A percentile compares a stretch with the other conserved stretches of the same genome.
Conservation (phyloP, 2,329 filamentous ascomycete species). For the Biscogniauxia marginata region DNA sequence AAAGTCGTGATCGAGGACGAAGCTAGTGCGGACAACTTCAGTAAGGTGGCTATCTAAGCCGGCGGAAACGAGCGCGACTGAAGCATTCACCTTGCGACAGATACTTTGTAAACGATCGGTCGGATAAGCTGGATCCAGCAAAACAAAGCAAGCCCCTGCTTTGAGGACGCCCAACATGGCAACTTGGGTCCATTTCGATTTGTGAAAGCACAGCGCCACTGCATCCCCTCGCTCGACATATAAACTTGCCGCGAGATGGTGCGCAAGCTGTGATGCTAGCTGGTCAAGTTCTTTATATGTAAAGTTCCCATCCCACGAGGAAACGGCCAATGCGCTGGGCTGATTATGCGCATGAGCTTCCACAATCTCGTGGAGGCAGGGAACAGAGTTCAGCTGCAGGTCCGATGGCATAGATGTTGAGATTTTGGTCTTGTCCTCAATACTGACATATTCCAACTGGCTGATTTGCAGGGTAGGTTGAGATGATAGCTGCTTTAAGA, state of each 20-base stretch:
- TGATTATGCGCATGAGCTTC: neutral
- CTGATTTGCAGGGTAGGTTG: neutral
- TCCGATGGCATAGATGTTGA: neutral
- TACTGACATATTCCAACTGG: neutral
- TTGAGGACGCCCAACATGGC: neutral
- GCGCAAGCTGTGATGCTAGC: neutral
- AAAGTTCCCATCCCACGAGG: neutral
- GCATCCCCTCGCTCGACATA: neutral
- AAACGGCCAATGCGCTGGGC: neutral
- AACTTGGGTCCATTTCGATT: neutral
- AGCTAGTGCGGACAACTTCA: neutral
- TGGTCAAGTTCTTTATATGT: neutral
- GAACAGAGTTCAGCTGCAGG: neutral
- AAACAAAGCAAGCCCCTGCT: neutral
- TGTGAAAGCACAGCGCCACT: neutral
- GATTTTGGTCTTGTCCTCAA: neutral
- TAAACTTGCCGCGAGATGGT: neutral
- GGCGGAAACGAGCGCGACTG: neutral
- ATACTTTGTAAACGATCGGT: neutral
- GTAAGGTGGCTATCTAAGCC: neutral
- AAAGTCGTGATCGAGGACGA: neutral
- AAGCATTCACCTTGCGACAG: neutral
- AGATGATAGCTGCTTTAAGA: neutral
- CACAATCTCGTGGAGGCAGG: neutral
- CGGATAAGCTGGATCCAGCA: neutral